These are phyloP conservation scores for Hyaloperonospora arabidopsidis DNA, from an alignment of 352 stramenopile species.

Conservation along the genomic window DNA sequence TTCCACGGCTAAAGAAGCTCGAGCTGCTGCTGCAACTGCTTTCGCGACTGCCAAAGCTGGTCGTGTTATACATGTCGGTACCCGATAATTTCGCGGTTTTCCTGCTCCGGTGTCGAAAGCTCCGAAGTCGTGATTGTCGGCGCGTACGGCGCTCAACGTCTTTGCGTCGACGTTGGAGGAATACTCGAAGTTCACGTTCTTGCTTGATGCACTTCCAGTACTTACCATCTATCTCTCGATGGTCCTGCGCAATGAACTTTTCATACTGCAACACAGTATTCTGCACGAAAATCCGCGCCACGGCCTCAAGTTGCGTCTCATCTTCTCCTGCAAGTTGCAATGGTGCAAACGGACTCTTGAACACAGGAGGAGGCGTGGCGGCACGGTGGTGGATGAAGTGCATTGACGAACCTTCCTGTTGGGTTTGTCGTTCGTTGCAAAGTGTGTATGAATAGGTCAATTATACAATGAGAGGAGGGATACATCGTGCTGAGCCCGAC, in stretches of 20 bases:
- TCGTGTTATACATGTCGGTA: constrained; percentile 6
- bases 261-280: constrained; percentile 49
- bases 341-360: constrained; percentile 41
- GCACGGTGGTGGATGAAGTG: constrained; percentile 20
- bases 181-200: constrained; percentile 41
- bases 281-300: constrained; percentile 39
- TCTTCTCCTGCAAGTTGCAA: constrained; percentile 35
- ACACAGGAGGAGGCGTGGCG: constrained; percentile 20
- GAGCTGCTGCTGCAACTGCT: constrained; percentile 26
- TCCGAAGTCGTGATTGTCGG: constrained; percentile 21
- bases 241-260: constrained; percentile 35
- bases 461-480: no score
- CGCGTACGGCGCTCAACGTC: constrained; percentile 29
- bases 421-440: constrained; percentile 5
- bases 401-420: constrained; percentile 21
- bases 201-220: constrained; percentile 50
- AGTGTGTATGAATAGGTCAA: no score
- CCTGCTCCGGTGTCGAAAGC: constrained; percentile 18
- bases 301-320: constrained; percentile 30
- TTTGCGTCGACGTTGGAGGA: constrained; percentile 32
- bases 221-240: constrained; percentile 33
- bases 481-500: no score
- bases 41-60: constrained; percentile 19
- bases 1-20: constrained; percentile 21
- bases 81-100: constrained; percentile 22